A percentile compares a stretch with the other conserved stretches of the same genome.
phyloP scores from a whole-genome alignment of 306 rosid genomes.

The Medicago truncatula region DNA sequence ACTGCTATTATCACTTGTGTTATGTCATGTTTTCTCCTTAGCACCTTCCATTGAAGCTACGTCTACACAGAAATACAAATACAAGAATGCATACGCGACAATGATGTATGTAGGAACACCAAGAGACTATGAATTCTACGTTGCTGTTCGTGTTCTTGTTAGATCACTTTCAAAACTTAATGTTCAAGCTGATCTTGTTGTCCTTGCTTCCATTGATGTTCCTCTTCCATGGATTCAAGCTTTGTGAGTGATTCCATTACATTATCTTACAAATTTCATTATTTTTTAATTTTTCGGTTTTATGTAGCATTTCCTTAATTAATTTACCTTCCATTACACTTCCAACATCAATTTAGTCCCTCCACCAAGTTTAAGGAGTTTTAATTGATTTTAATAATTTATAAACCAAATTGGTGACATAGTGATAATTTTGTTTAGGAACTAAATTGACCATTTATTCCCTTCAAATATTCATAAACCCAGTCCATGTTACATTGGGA shows the following conservation, averaged over 20 bases:
- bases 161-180: conserved; percentile 65
- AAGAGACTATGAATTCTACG: conserved; percentile 89
- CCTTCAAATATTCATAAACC: too few relatives aligned
- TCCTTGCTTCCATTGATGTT: conserved; percentile 87
- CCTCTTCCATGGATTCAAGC: conserved; percentile 76
- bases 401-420: too few relatives aligned
- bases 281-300: too few relatives aligned
- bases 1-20: background rate
- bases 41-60: conserved; percentile 7
- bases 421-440: too few relatives aligned
- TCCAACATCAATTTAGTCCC: too few relatives aligned
- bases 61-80: conserved; percentile 6
- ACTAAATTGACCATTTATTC: too few relatives aligned
- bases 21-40: background rate
- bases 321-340: too few relatives aligned
- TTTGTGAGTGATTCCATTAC: conserved; percentile 55
- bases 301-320: too few relatives aligned
- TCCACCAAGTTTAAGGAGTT: too few relatives aligned
- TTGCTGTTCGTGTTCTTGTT: conserved; percentile 75
- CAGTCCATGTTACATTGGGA: too few relatives aligned
- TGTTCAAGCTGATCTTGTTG: conserved; percentile 84
- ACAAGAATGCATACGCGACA: conserved; percentile 81
- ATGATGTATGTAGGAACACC: conserved; percentile 96
- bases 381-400: too few relatives aligned
- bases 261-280: too few relatives aligned